phyloP scores from a whole-genome alignment of 1,284 basidiomycete genomes.

The Athelia psychrophila region DNA sequence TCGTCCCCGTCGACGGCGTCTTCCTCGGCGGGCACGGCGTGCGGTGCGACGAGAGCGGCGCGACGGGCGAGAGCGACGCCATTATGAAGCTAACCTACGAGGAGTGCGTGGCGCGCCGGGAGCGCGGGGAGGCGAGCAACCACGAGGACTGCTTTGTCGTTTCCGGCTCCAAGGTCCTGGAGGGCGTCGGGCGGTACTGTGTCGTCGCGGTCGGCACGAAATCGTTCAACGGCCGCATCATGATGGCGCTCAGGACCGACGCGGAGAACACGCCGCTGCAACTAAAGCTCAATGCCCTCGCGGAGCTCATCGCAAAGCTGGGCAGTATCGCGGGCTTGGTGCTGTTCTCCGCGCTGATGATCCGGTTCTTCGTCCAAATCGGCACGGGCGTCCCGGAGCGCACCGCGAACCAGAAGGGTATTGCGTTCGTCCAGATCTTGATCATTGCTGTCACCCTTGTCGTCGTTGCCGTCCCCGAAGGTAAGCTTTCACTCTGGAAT shows the following conservation, averaged over 20 bases:
- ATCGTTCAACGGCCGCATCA: constrained; percentile 94
- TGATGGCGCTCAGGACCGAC: constrained; percentile 88
- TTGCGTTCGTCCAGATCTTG: constrained; percentile 90
- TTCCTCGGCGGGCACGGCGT: constrained; percentile 93
- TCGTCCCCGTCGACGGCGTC: constrained; percentile 93
- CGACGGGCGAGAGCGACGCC: constrained; percentile 95
- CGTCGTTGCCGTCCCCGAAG: constrained; percentile 97
- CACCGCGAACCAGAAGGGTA: constrained; percentile 80
- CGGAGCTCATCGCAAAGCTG: constrained; percentile 91
- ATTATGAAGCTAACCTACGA: constrained; percentile 87
- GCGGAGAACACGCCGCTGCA: constrained; percentile 91
- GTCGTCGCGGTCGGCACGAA: constrained; percentile 90
- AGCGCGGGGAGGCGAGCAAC: constrained; percentile 25
- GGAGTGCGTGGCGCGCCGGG: constrained; percentile 58
- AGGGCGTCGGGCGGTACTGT: constrained; percentile 93
- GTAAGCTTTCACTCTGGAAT: constrained; percentile 30
- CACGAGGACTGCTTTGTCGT: constrained; percentile 94
- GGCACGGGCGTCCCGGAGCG: constrained; percentile 51
- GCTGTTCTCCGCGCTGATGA: constrained; percentile 87
- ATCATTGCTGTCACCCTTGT: constrained; percentile 95
- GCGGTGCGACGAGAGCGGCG: constrained; percentile 94
- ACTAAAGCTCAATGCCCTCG: constrained; percentile 88
- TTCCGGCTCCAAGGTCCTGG: constrained; percentile 92
- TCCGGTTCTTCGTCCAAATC: constrained; percentile 91
- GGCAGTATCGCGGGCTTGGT: constrained; percentile 82